Evolutionary conservation across 306 rosid genomes (phyloP), one percentile per base, ranked within the genome.

Genomic region (Prunus davidiana): DNA sequence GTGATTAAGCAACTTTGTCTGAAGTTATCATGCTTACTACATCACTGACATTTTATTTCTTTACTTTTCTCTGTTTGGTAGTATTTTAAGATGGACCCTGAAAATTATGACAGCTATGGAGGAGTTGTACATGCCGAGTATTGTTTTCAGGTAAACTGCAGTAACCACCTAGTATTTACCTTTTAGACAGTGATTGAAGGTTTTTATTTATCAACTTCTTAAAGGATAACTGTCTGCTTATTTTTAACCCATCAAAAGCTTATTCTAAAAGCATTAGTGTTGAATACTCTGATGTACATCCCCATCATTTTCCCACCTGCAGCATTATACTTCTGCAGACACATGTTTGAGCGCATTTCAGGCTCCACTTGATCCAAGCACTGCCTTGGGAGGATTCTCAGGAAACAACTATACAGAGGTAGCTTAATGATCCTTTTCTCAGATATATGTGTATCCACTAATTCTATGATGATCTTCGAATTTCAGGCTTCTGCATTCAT

Each of bases 281-380:
- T 74, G 71, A 25, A 66, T 81, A 22, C 20, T 67, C 74, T 79
- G 72, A 72, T 65, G 68, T 77, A 67, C 76, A 64, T 79, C 68
- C 28, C 77, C 64, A 69, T 52, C 57, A 25, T 69, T 52, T 79
- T 78, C 77, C 67, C 24, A 66, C 80, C 78, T 71, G 84, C 88
- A 94, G 98, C 98, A 94, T 82, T 94, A 80, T 78, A 81, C 91
- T 73, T 83, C 98, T 74, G 76, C 97, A 11, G 98, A 94, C 55
- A 91, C 98, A 74, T 94, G 98, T 88, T 84, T 94, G 86, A 91
- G 98, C 80, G 97, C 98, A 74, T 94, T 91, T 86, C 84, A 91
- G 89, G 98, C 89, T 64, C 98, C 98, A 47, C 98, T 94, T 70
- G 98, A 94, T 71, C 98, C 98, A 71, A 86, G 89, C 84, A 88